Evolutionary conservation across 441 rosid species (phyloP), one percentile per base, ranked within the genome.

Genomic region (Flueggea neowawraea): DNA sequence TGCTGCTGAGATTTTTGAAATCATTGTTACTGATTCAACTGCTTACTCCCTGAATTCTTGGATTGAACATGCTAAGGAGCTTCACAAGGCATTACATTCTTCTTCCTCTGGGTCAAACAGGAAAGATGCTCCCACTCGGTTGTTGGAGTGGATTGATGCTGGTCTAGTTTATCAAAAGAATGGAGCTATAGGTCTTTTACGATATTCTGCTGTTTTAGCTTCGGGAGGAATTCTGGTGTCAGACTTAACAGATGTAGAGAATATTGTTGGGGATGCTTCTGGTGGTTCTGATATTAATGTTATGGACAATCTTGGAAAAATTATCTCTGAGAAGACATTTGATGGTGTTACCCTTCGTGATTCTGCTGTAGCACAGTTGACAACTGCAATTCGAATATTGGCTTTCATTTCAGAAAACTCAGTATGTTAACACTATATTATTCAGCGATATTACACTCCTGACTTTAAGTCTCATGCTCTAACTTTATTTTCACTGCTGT

Each of bases 111-210:
- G 99, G 68, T 86, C 98, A 52, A 91, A 87, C 74, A 88, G 85
- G 67, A 95, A 91, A 80, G 97, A 91, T 73, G 91, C 97, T 67
- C 99, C 97, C 58, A 78, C 95, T 65, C 80, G 99, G 66, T 80
- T 91, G 68, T 77, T 95, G 78, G 97, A 87, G 65, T 95, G 97
- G 97, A 81, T 91, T 68, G 99, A 95, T 87, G 90, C 96, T 71
- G 96, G 91, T 58, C 82, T 87, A 52, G 96, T 91, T 72, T 91
- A 89, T 81, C 96, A 95, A 69, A 95, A 95, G 80, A 87, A 84
- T 73, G 98, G 98, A 62, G 82, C 83, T 62, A 80, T 79, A 77
- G 97, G 99, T 62, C 97, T 95, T 75, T 79, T 95, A 60, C 86
- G 95, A 50, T 95, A 95, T 79, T 90, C 87, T 71, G 93, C 98